A percentile compares a stretch with the other conserved stretches of the same genome.
These are phyloP conservation scores for Triadica sebifera DNA, from an alignment of 345 rosid species.

Conservation along the genomic window DNA sequence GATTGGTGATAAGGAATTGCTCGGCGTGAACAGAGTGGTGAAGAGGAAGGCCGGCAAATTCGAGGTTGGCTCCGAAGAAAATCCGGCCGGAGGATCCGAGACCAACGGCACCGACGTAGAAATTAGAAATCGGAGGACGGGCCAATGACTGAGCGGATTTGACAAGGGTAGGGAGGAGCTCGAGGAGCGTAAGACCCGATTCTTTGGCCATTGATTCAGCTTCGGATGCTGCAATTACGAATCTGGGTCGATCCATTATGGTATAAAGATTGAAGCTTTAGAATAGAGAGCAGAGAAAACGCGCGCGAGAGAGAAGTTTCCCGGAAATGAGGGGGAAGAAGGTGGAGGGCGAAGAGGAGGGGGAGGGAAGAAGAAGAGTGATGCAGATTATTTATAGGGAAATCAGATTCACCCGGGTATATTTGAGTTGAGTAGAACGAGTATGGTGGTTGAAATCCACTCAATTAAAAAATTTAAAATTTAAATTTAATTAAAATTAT, in stretches of 20 bases:
- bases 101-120: conserved; percentile 77
- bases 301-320: not conserved
- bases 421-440: too few relatives aligned
- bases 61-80: conserved; percentile 81
- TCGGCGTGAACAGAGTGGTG: conserved; percentile 93
- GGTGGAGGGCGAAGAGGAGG: too few relatives aligned
- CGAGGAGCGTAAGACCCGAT: conserved; percentile 45
- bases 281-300: not conserved
- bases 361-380: not conserved
- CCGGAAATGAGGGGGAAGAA: not conserved
- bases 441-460: too few relatives aligned
- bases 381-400: not conserved
- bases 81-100: conserved; percentile 90
- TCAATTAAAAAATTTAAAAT: too few relatives aligned
- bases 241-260: conserved; percentile 30
- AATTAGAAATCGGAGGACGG: conserved; percentile 81
- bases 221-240: conserved; percentile 64
- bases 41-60: conserved; percentile 91
- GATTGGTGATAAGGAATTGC: conserved; percentile 88
- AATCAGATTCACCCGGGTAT: too few relatives aligned
- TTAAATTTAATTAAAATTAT: too few relatives aligned
- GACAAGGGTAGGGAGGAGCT: conserved; percentile 75
- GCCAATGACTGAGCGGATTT: conserved; percentile 59
- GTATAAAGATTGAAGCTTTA: not conserved
- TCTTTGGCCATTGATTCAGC: conserved; percentile 64